Percentiles rank a stretch among this genome's conserved stretches.
These are phyloP conservation scores for Rhodofomes roseus DNA, from an alignment of 1,284 basidiomycete species.

Conservation along the genomic window DNA sequence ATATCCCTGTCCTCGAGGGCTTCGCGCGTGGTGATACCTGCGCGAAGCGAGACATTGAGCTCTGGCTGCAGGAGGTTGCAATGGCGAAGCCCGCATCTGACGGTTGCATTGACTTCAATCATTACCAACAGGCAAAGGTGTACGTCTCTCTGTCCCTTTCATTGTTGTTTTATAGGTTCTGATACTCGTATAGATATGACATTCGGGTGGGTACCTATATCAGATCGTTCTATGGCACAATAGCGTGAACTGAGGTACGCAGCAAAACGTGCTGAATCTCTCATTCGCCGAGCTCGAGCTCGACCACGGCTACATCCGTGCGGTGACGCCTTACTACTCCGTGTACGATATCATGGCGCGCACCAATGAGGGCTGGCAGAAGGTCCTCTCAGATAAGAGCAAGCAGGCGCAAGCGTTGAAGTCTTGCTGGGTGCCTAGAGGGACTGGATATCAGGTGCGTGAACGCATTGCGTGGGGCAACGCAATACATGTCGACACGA, in stretches of 20 bases:
- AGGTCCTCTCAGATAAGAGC: conserved; percentile 31
- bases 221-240: background rate
- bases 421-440: conserved; percentile 31
- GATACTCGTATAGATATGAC: conserved; percentile 29
- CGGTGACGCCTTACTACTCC: conserved; percentile 43
- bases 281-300: conserved; percentile 50
- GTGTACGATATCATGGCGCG: conserved; percentile 37
- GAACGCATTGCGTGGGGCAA: background rate
- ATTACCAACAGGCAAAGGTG: conserved; percentile 39
- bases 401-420: conserved; percentile 34
- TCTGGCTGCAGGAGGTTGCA: conserved; percentile 41
- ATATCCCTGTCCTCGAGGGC: conserved; percentile 42
- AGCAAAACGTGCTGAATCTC: conserved; percentile 43
- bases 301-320: conserved; percentile 41
- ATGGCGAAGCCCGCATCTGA: conserved; percentile 34
- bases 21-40: conserved; percentile 46
- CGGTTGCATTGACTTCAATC: conserved; percentile 39
- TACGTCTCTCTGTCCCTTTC: conserved; percentile 19
- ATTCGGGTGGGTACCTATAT: conserved; percentile 31
- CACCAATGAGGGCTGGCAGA: conserved; percentile 23
- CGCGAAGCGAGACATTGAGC: conserved; percentile 33
- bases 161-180: background rate
- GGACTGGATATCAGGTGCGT: conserved; percentile 25
- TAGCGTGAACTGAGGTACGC: conserved; percentile 6
- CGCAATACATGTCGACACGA: background rate